These are phyloP conservation scores for Flaveria floridana DNA, from an alignment of 140 eudicot genomes.

Conservation along the genomic window DNA sequence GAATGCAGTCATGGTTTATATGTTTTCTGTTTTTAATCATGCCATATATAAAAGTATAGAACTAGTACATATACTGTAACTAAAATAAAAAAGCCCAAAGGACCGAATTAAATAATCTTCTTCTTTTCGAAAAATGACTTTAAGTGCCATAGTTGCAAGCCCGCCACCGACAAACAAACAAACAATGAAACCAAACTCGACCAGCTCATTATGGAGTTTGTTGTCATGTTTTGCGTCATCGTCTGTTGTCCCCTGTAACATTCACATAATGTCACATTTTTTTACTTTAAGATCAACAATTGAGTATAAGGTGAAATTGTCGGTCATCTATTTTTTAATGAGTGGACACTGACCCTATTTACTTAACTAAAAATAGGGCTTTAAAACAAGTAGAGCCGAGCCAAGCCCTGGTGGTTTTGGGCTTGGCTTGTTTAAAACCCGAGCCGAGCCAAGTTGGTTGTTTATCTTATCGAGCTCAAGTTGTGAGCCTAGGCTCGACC, in stretches of 20 bases:
- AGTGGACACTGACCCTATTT: no score
- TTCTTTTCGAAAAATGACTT: slow-evolving; percentile 84
- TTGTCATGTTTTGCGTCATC: slow-evolving; percentile 52
- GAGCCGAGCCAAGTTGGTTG: no score
- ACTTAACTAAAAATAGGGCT: neutral
- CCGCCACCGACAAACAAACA: slow-evolving; percentile 72
- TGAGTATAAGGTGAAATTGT: neutral
- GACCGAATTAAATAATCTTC: slow-evolving; percentile 53
- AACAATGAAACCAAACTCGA: slow-evolving; percentile 55
- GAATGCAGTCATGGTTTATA: neutral
- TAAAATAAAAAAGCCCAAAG: neutral
- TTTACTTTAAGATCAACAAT: slow-evolving; percentile 2
- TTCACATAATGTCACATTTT: neutral
- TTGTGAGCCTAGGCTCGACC: no score
- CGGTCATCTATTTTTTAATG: neutral
- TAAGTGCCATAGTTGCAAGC: slow-evolving; percentile 75
- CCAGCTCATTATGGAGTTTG: slow-evolving; percentile 73
- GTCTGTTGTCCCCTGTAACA: slow-evolving; percentile 65
- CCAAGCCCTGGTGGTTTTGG: no score
- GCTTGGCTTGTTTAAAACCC: no score
- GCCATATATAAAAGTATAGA: neutral
- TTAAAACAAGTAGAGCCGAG: neutral
- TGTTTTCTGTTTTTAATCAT: neutral
- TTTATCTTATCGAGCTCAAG: no score
- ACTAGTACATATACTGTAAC: neutral